Evolutionary conservation across 2,329 filamentous ascomycete species (phyloP).

Genomic region (Camillea tinctor): DNA sequence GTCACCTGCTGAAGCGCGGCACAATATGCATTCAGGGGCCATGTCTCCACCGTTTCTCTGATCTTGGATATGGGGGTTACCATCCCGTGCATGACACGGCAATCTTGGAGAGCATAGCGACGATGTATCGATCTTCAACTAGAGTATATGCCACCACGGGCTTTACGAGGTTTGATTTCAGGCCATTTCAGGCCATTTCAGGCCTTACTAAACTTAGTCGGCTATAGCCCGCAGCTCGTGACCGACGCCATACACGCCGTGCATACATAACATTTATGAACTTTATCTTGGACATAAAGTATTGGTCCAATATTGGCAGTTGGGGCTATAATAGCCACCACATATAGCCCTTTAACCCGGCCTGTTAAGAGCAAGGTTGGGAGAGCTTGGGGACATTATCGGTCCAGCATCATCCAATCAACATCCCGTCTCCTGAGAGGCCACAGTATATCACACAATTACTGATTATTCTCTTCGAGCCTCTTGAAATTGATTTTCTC

Average conservation of each 20-base stretch:
- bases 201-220: not conserved
- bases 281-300: conserved; percentile 13
- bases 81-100: conserved; percentile 23
- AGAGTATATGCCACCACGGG: not conserved
- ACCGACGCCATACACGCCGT: not conserved
- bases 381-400: conserved; percentile 35
- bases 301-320: conserved; percentile 11
- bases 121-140: not conserved
- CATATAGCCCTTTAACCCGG: conserved; percentile 37
- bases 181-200: not conserved
- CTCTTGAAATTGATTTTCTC: not conserved
- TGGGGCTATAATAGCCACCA: conserved; percentile 36
- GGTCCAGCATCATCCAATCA: conserved; percentile 29
- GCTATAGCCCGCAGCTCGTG: not conserved
- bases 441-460: not conserved
- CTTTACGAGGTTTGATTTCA: not conserved
- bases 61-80: conserved; percentile 29
- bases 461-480: not conserved
- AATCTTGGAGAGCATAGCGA: conserved; percentile 7
- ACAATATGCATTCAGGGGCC: conserved; percentile 17
- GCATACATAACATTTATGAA: not conserved
- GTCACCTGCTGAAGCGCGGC: conserved; percentile 19
- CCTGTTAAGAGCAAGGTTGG: conserved; percentile 31
- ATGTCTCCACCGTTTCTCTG: conserved; percentile 24
- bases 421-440: conserved; percentile 7